These are phyloP conservation scores for Postia placenta DNA, from an alignment of 768 basidiomycete species.

Conservation along the genomic window DNA sequence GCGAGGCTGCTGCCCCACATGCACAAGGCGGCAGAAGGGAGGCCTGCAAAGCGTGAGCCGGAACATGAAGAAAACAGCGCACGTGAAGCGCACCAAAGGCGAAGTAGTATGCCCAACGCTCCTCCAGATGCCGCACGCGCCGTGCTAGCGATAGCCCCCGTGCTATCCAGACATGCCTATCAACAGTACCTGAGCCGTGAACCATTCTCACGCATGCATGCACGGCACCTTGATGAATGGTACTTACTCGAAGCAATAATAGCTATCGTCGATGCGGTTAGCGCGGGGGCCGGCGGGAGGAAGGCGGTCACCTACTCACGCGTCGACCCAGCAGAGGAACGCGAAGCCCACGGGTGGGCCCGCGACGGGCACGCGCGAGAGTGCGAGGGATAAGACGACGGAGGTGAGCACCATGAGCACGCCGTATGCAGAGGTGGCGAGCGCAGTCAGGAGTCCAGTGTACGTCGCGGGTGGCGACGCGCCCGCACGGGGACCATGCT, in stretches of 20 bases:
- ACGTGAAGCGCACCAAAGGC: constrained; percentile 55
- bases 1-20: constrained; percentile 69
- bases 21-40: constrained; percentile 69
- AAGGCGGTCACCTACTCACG: constrained; percentile 49
- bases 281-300: neutral
- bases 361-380: constrained; percentile 57
- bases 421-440: constrained; percentile 79
- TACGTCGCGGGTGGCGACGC: constrained; percentile 52
- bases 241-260: constrained; percentile 85
- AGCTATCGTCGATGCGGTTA: constrained; percentile 37
- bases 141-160: constrained; percentile 63
- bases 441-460: constrained; percentile 61
- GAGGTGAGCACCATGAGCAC: constrained; percentile 79
- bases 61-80: constrained; percentile 4
- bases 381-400: constrained; percentile 56
- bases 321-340: constrained; percentile 82
- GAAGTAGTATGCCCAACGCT: constrained; percentile 86
- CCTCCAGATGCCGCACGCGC: constrained; percentile 71
- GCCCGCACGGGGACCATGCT: constrained; percentile 56
- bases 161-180: constrained; percentile 74
- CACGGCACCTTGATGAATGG: constrained; percentile 10
- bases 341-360: constrained; percentile 58
- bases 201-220: too few species aligned
- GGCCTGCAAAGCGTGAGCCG: constrained; percentile 32
- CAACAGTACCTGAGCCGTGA: too few species aligned